Percentiles rank a stretch among this genome's conserved stretches.
phyloP scores from a whole-genome alignment of 75 land plant genomes.

The Sequoia sempervirens region DNA sequence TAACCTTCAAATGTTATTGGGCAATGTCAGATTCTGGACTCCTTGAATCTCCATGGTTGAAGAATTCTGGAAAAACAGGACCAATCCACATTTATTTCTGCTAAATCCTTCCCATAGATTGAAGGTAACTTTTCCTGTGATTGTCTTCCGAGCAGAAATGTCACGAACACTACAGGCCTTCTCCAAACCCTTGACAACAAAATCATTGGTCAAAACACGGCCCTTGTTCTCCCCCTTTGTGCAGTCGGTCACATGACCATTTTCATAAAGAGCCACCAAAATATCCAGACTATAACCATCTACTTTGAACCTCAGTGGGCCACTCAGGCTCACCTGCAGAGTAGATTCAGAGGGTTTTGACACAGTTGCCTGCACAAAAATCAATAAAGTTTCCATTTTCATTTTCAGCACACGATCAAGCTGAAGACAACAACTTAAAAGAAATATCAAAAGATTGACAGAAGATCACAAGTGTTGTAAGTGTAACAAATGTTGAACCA shows the following conservation, averaged over 20 bases:
- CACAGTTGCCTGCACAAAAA: slow-evolving; percentile 50
- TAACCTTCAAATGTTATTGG: slow-evolving; percentile 21
- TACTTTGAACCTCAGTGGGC: slow-evolving; percentile 50
- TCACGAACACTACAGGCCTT: slow-evolving; percentile 66
- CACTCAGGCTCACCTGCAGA: slow-evolving; percentile 57
- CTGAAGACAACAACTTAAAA: too few species aligned
- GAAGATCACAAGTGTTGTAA: too few species aligned
- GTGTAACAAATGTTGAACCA: too few species aligned
- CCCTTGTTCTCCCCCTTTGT: slow-evolving; percentile 81
- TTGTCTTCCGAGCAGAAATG: slow-evolving; percentile 52
- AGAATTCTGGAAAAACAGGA: slow-evolving; percentile 62
- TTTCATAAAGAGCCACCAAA: slow-evolving; percentile 85
- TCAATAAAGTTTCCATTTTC: background rate
- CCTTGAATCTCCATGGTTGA: slow-evolving; percentile 62
- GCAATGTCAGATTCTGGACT: slow-evolving; percentile 34
- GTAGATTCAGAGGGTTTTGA: slow-evolving; percentile 30
- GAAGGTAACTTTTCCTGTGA: slow-evolving; percentile 55
- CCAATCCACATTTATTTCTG: slow-evolving; percentile 54
- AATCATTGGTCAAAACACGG: slow-evolving; percentile 67
- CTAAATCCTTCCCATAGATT: slow-evolving; percentile 77
- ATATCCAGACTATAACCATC: slow-evolving; percentile 57
- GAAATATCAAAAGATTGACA: too few species aligned
- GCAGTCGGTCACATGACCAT: slow-evolving; percentile 68
- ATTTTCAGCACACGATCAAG: background rate
- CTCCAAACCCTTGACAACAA: slow-evolving; percentile 72